A percentile compares a stretch with the other conserved stretches of the same genome.
phyloP scores from a whole-genome alignment of 306 rosid genomes.

The Trifolium pratense region DNA sequence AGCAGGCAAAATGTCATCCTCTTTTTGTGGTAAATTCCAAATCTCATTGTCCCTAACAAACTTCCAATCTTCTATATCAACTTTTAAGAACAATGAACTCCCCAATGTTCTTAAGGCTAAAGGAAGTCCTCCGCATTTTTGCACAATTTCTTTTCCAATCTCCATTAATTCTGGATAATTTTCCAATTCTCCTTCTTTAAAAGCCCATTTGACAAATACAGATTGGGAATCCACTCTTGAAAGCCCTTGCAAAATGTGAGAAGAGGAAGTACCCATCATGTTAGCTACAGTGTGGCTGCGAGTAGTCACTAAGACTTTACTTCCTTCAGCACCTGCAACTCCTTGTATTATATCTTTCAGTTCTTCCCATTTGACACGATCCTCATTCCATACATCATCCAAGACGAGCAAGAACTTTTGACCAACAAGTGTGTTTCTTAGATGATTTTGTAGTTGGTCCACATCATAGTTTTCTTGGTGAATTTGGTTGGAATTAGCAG shows the following conservation, averaged over 20 bases:
- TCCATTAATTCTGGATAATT: slow-evolving; percentile 1
- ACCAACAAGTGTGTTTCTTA: neutral
- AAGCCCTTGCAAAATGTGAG: neutral
- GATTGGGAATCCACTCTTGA: neutral
- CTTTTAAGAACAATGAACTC: neutral
- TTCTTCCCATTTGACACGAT: slow-evolving; percentile 18
- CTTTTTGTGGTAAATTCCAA: slow-evolving; percentile 38
- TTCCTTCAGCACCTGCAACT: neutral
- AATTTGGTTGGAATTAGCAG: neutral
- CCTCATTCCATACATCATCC: slow-evolving; percentile 26
- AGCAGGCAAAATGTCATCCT: slow-evolving; percentile 36
- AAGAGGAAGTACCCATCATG: slow-evolving; percentile 28
- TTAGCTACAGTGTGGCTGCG: slow-evolving; percentile 11
- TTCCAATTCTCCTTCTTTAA: slow-evolving; percentile 36
- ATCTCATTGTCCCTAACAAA: slow-evolving; percentile 38
- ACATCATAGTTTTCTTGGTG: neutral
- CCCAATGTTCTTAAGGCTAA: slow-evolving; percentile 48
- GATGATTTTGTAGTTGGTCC: neutral
- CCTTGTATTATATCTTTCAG: slow-evolving; percentile 3
- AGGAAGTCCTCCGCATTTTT: slow-evolving; percentile 48
- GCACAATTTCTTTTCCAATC: slow-evolving; percentile 41
- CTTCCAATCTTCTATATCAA: neutral
- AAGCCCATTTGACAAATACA: slow-evolving; percentile 47
- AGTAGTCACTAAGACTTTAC: slow-evolving; percentile 34
- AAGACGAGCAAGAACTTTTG: slow-evolving; percentile 26